phyloP scores from a whole-genome alignment of 257 asterid genomes.

The Nicotiana noctiflora region DNA sequence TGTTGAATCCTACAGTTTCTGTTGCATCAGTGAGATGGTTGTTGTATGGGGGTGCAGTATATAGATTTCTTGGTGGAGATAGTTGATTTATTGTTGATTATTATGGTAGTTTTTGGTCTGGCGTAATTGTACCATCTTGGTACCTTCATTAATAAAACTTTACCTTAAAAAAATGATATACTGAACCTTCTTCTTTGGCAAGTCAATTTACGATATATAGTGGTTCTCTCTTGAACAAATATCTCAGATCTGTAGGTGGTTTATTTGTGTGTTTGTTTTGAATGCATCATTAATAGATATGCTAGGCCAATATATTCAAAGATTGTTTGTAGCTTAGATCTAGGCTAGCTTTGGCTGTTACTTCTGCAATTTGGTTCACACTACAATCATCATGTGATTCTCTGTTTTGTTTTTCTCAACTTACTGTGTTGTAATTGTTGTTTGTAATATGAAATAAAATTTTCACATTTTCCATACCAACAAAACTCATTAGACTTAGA shows the following conservation, averaged over 20 bases:
- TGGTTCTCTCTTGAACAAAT: background rate
- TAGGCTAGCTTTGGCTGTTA: background rate
- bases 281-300: background rate
- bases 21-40: too few relatives aligned
- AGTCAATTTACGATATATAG: background rate
- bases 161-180: background rate
- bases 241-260: background rate
- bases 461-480: background rate
- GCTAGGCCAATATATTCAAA: background rate
- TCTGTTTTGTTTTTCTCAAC: background rate
- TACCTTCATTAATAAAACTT: too few relatives aligned
- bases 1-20: too few relatives aligned
- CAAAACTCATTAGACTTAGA: background rate
- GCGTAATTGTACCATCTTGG: too few relatives aligned
- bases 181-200: background rate
- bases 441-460: background rate
- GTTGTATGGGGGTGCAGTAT: too few relatives aligned
- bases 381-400: background rate
- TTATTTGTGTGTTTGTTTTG: background rate
- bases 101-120: too few relatives aligned
- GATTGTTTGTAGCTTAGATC: background rate
- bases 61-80: too few relatives aligned
- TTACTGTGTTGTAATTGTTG: background rate
- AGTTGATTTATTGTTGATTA: too few relatives aligned
- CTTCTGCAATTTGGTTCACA: background rate